Percentiles rank a stretch among this genome's conserved stretches.
phyloP scores from a whole-genome alignment of 2,329 filamentous ascomycete genomes.

The Monilinia vaccinii-corymbosi region DNA sequence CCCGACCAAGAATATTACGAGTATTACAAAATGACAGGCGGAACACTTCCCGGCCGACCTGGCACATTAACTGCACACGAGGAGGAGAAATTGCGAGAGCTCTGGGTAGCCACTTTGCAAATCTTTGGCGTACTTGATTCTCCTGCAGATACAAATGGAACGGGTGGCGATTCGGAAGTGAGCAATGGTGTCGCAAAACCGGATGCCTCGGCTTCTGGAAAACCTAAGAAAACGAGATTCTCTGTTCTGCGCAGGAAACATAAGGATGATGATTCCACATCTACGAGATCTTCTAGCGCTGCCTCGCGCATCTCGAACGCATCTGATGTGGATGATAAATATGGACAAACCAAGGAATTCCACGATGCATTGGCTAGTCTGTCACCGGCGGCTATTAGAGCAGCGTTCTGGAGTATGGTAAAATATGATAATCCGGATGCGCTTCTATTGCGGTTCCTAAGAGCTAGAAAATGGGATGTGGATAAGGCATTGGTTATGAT shows the following conservation, averaged over 20 bases:
- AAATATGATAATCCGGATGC: conserved; percentile 94
- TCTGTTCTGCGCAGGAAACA: conserved; percentile 56
- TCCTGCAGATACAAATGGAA: conserved; percentile 25
- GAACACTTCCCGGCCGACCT: conserved; percentile 58
- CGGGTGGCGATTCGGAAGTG: conserved; percentile 15
- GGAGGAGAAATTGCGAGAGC: conserved; percentile 76
- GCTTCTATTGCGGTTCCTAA: conserved; percentile 69
- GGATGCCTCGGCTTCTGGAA: conserved; percentile 32
- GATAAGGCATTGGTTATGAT: conserved; percentile 91
- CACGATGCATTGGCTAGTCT: conserved; percentile 69
- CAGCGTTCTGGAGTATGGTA: conserved; percentile 84
- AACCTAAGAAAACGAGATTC: conserved; percentile 68
- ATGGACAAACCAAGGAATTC: conserved; percentile 81
- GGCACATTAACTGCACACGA: conserved; percentile 86
- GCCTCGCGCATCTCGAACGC: conserved; percentile 22
- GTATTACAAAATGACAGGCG: conserved; percentile 33
- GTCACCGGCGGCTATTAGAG: conserved; percentile 68
- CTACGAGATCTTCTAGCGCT: conserved; percentile 27
- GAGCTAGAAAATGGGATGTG: conserved; percentile 93
- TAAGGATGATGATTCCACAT: conserved; percentile 43
- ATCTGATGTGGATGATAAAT: conserved; percentile 67
- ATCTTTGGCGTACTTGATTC: conserved; percentile 56
- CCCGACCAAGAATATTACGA: conserved; percentile 11
- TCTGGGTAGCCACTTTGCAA: conserved; percentile 71
- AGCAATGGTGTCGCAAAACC: conserved; percentile 18